A percentile compares a stretch with the other conserved stretches of the same genome.
Conservation (phyloP, 768 basidiomycete species). For the Mrakia gelida region DNA sequence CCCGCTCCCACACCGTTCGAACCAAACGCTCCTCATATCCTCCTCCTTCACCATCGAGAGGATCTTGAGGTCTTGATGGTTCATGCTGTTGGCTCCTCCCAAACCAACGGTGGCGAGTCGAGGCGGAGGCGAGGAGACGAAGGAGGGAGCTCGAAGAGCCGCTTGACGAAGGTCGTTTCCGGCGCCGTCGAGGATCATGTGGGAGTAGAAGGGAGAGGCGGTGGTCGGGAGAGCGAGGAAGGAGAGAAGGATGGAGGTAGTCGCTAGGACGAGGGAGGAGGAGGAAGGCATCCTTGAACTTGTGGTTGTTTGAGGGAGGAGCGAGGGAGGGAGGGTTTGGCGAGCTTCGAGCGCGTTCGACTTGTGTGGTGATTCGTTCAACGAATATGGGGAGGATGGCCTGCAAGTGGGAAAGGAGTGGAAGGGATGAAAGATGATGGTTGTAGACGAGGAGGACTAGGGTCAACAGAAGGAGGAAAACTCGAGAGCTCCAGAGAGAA, state of each 20-base stretch:
- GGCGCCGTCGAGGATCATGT: background rate
- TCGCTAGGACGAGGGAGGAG: background rate
- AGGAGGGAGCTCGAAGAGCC: background rate
- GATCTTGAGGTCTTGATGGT: background rate
- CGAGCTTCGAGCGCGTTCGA: background rate
- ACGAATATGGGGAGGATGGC: background rate
- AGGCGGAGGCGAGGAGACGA: background rate
- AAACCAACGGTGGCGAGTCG: background rate
- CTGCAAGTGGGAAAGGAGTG: background rate
- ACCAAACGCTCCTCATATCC: background rate
- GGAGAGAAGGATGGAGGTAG: background rate
- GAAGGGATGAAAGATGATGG: background rate
- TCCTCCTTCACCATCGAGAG: background rate
- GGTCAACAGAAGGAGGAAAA: background rate
- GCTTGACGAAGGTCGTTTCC: background rate
- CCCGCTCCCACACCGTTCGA: background rate
- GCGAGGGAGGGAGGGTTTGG: background rate
- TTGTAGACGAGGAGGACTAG: background rate
- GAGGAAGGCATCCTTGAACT: background rate
- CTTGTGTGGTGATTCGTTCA: background rate
- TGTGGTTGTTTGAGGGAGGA: background rate
- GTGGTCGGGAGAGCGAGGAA: background rate
- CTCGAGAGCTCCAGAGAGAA: background rate
- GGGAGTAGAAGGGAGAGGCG: slow-evolving; percentile 1
- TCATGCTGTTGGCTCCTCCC: background rate